Base-by-base conservation (phyloP, 2,329 filamentous ascomycete genomes). In the Xylariales sp. region DNA sequence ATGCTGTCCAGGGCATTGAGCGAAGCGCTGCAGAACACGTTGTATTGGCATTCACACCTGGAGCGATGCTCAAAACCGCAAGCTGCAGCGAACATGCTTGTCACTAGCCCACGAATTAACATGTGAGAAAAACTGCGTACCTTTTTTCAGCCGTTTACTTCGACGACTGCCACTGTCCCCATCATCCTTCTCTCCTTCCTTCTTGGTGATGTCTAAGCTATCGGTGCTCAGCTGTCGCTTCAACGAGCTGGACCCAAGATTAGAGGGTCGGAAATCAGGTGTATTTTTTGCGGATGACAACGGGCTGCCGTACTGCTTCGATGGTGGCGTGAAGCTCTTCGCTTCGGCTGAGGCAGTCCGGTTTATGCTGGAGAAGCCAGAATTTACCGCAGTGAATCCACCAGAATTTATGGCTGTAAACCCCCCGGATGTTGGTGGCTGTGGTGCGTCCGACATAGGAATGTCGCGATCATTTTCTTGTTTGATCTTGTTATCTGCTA, bases 121-220 rank as follows among this genome's bases (percentile, higher is more conserved):
- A 36, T 21, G 29, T 30, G n/a, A 36, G 15, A 5, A 32, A 44
- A 48, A 46, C 38, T 17, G 62, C 74, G 55, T 71, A 85, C 82
- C 83, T 72, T 94, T 95, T 62, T 93, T 95, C 11, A 95, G 72
- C 29, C 93, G 81, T 67, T 98, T 98, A 62, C 90, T 96, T 41
- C 91, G 82, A 45, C 93, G 79, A 47, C 85, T 88, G 44, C 77
- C 77, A 48, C 68, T 70, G 34, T 88, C 84, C 2, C 61, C 62
- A 37, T 88, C 83, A 8, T 78, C 76, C 23, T 67, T 71, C 29
- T 73, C 69, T 4, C 65, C 64, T 15, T 78, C 75, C 43, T 70
- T 73, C 45, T 61, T 70, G 2, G 62, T 50, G 0, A 63, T 65
- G 44, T 76, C 72, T 5, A 69, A 53, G 41, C 70, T 75, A 23